These are phyloP conservation scores for Diaporthe destruens DNA, from an alignment of 2,329 filamentous ascomycete species.

Conservation along the genomic window DNA sequence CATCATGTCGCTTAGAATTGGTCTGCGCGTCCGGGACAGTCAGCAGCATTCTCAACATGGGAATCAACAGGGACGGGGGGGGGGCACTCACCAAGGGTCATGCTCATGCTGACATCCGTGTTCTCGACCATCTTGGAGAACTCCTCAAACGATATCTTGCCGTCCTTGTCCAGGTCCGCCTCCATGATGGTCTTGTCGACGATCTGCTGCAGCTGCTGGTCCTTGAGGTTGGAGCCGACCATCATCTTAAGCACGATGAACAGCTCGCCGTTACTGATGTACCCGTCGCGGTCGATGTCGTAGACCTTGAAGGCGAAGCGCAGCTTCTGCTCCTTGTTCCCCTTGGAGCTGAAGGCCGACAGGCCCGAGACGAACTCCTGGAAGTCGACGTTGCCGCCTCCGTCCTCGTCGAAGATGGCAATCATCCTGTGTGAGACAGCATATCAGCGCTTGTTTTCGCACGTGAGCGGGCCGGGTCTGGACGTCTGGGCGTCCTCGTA, in stretches of 20 bases:
- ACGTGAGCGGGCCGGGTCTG: neutral
- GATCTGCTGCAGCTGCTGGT: conserved; percentile 98
- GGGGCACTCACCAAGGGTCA: conserved; percentile 77
- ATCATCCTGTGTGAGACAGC: conserved; percentile 78
- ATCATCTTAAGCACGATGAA: conserved; percentile 99
- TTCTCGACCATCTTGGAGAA: conserved; percentile 99
- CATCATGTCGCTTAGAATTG: conserved; percentile 29
- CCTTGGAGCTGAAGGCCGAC: conserved; percentile 95
- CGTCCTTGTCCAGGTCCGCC: conserved; percentile 93
- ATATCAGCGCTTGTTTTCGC: neutral
- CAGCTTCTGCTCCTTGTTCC: conserved; percentile 99
- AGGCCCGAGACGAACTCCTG: conserved; percentile 98
- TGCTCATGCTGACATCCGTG: conserved; percentile 82
- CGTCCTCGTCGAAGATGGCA: conserved; percentile 98
- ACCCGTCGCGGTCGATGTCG: conserved; percentile 98
- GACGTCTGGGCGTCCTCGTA: neutral
- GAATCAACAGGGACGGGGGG: neutral
- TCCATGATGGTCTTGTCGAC: conserved; percentile 99
- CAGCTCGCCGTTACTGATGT: conserved; percentile 98
- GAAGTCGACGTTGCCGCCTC: conserved; percentile 97
- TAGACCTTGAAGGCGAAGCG: conserved; percentile 99
- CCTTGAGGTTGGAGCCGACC: conserved; percentile 99
- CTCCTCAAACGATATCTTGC: conserved; percentile 99
- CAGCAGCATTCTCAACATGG: neutral
- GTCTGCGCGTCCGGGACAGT: conserved; percentile 1